Evolutionary conservation across 257 asterid species (phyloP), one percentile per base, ranked within the genome.

Genomic region (Solanum medicagineum): DNA sequence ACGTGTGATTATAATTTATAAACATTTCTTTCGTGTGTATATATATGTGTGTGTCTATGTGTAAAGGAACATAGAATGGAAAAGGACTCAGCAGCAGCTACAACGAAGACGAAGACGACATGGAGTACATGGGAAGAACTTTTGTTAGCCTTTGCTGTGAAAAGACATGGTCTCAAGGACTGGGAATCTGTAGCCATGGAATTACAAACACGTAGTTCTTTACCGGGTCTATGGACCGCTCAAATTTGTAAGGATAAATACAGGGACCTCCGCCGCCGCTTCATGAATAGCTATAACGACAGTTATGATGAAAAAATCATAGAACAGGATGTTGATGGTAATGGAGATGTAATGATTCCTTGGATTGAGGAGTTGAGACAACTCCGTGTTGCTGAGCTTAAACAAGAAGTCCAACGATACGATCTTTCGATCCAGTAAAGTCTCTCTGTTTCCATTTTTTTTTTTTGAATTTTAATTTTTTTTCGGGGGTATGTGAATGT

Each of bases 61-160:
- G 62, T 75, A 77, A 77, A 77, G 17, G 63, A 77, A 77, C 8
- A 77, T 71, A 71, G 80, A 44, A 71, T 77, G 82, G 63, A 74
- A 74, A 74, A 45, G 8, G 57, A 45, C 20, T 44, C 57, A 2
- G 81, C 24, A 32, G 53, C 56, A 42, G 74, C 44, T 65, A 14
- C 80, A 42, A 44, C 56, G 12, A 63, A 16, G 51, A 66, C 53
- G 69, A 65, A 47, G 65, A 65, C 29, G n/a, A 44, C 81, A 83
- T 90, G 92, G 92, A 84, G 87, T 85, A 88, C 90, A 42, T 88
- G 92, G 92, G 92, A 90, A 8, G 92, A 90, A 83, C 89, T 90
- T 11, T 55, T 88, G 55, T 85, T 90, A 56, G 91, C 90, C 51
- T 90, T 57, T 63, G 92, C 91, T 17, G 92, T 90, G 85, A 88